Evolutionary conservation across 176 grass and related monocot genomes (phyloP).

Genomic region (Metroxylon sagu): DNA sequence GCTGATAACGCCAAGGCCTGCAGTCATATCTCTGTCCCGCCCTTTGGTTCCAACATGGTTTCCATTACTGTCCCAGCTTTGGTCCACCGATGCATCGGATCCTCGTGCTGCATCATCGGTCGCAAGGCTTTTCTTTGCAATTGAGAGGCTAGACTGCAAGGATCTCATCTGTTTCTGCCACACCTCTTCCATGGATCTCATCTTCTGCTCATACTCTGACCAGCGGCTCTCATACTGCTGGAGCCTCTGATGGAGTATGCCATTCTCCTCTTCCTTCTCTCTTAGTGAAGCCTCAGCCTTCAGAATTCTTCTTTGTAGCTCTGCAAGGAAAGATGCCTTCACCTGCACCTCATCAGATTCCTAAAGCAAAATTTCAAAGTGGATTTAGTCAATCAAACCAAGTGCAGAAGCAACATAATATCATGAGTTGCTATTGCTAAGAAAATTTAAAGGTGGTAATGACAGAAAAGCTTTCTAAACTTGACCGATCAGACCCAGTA

Average conservation of each 20-base stretch:
- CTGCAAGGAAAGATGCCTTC: slow-evolving; percentile 74
- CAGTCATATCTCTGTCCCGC: slow-evolving; percentile 41
- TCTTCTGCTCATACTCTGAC: slow-evolving; percentile 91
- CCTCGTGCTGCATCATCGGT: slow-evolving; percentile 52
- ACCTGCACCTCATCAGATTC: slow-evolving; percentile 67
- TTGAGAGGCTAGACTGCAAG: slow-evolving; percentile 69
- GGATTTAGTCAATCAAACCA: not conserved
- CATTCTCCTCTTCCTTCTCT: slow-evolving; percentile 90
- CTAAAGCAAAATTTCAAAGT: slow-evolving; percentile 28
- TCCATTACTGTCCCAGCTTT: slow-evolving; percentile 63
- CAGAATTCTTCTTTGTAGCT: slow-evolving; percentile 73
- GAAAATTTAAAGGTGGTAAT: too few species aligned
- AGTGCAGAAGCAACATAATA: not conserved
- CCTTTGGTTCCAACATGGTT: slow-evolving; percentile 21
- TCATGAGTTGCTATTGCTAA: too few species aligned
- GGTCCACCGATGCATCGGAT: slow-evolving; percentile 73
- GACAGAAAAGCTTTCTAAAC: too few species aligned
- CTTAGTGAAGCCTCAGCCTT: slow-evolving; percentile 57
- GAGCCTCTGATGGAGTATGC: slow-evolving; percentile 68
- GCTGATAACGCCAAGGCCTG: slow-evolving; percentile 44
- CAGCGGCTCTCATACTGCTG: slow-evolving; percentile 85
- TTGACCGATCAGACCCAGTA: too few species aligned
- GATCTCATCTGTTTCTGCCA: slow-evolving; percentile 98
- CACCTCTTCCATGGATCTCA: slow-evolving; percentile 97
- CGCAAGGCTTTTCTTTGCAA: slow-evolving; percentile 85